Evolutionary conservation across 257 asterid species (phyloP), one percentile per base, ranked within the genome.

Genomic region (Avicennia marina): DNA sequence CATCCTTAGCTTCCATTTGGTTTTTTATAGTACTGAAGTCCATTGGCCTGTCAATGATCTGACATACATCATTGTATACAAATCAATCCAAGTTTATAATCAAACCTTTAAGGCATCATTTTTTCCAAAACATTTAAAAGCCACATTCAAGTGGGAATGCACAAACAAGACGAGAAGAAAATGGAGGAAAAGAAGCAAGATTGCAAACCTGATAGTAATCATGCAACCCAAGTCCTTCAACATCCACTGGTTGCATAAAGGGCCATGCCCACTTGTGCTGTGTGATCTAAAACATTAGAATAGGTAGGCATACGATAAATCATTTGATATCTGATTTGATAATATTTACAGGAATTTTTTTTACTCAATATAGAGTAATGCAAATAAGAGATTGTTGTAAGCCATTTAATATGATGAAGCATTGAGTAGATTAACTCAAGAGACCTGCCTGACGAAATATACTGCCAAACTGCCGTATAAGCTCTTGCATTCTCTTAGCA

Each of bases 221-320:
- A 69, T 77, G 75, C 78, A 91, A 72, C 48, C 91, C 90, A 72
- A 91, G 98, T 32, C 94, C 98, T 75, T 83, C 94, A 62, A 85
- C 98, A 56, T 91, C 96, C 34, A 91, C 98, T 19, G 98, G 98
- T 58, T 88, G 95, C 95, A 85, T 71, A 80, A 91, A 91, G 2
- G 96, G 98, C 95, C 96, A 88, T 22, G 95, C 98, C 76, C 81
- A 85, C 81, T 86, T 85, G 85, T 85, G 95, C 68, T 88, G 98
- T 12, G 98, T 88, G 59, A 91, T 75, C 96, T 91, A 78, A 58
- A 58, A 50, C 64, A 73, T 22, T 56, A 17, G 62, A 78, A 24
- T 4, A 17, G 5, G 8, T 21, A 8, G 16, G n/a, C n/a, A n/a
- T n/a, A 21, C 2, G 6, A n/a, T 49, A 22, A 36, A 36, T 5